A percentile compares a stretch with the other conserved stretches of the same genome.
phyloP scores from a whole-genome alignment of 441 rosid species.

The Eutrema salsugineum region DNA sequence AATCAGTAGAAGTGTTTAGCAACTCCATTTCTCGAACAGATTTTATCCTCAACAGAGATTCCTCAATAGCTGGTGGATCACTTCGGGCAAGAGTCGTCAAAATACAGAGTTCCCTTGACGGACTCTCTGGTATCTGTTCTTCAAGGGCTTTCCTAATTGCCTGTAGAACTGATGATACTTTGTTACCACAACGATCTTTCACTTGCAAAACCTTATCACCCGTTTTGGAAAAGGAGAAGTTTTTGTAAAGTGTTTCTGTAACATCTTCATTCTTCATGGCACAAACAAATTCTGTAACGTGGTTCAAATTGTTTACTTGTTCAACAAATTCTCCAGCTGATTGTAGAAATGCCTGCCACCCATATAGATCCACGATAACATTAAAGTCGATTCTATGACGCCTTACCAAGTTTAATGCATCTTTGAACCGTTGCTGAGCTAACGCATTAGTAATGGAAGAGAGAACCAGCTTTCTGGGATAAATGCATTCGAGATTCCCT shows the following conservation, averaged over 20 bases:
- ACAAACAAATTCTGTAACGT: constrained; percentile 89
- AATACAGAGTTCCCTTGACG: constrained; percentile 92
- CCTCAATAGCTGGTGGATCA: constrained; percentile 88
- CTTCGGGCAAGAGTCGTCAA: constrained; percentile 90
- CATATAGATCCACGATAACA: constrained; percentile 72
- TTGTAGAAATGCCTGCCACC: constrained; percentile 77
- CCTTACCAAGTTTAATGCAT: constrained; percentile 90
- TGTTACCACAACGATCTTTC: constrained; percentile 44
- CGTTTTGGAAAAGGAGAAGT: constrained; percentile 38
- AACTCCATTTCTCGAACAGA: constrained; percentile 85
- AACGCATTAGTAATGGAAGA: constrained; percentile 74
- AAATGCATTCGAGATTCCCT: constrained; percentile 86
- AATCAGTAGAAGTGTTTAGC: constrained; percentile 53
- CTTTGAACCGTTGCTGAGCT: constrained; percentile 61
- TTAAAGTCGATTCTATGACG: constrained; percentile 94
- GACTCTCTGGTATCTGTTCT: constrained; percentile 73
- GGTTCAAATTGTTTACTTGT: constrained; percentile 77
- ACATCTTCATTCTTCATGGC: constrained; percentile 77
- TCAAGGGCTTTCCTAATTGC: constrained; percentile 82
- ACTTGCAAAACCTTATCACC: constrained; percentile 37
- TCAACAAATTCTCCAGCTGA: constrained; percentile 76
- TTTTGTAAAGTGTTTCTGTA: constrained; percentile 64
- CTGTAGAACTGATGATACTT: constrained; percentile 75
- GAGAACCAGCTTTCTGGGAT: constrained; percentile 88
- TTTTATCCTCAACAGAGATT: constrained; percentile 85